A percentile compares a stretch with the other conserved stretches of the same genome.
These are phyloP conservation scores for Colletotrichum coccodes DNA, from an alignment of 2,329 filamentous ascomycete species.

Conservation along the genomic window DNA sequence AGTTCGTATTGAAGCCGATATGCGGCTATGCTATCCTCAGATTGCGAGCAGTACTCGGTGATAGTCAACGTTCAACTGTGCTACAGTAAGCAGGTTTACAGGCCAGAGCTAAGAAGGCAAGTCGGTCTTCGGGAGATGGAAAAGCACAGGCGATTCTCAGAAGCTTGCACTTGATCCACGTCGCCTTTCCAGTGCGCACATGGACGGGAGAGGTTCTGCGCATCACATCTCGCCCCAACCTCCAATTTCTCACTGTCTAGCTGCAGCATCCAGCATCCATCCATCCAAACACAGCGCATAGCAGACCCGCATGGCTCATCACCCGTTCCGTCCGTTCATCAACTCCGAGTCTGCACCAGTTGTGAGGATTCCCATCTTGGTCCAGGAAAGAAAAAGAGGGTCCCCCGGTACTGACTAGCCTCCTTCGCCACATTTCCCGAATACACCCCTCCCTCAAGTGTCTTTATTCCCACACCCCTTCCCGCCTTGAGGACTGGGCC, in stretches of 20 bases:
- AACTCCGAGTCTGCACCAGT: not conserved
- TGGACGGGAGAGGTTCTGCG: not conserved
- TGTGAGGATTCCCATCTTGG: slow-evolving; percentile 5
- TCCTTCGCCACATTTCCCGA: not conserved
- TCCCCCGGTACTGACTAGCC: not conserved
- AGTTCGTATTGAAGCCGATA: not conserved
- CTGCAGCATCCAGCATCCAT: not conserved
- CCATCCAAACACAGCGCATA: not conserved
- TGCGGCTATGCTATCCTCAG: not conserved
- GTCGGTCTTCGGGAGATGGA: too few species aligned
- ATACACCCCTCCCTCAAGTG: not conserved
- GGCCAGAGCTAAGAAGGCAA: too few species aligned
- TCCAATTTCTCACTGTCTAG: not conserved
- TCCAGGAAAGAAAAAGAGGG: not conserved
- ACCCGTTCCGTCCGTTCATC: not conserved
- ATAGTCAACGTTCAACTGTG: not conserved
- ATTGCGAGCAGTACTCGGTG: not conserved
- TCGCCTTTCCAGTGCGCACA: not conserved
- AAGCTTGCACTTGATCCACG: not conserved
- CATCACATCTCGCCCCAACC: not conserved
- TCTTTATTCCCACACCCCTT: not conserved
- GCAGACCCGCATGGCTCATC: not conserved
- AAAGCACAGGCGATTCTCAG: too few species aligned
- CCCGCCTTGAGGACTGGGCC: not conserved
- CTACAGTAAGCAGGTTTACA: not conserved